Evolutionary conservation across 2,329 filamentous ascomycete genomes (phyloP).

Genomic region (Whalleya microplaca): DNA sequence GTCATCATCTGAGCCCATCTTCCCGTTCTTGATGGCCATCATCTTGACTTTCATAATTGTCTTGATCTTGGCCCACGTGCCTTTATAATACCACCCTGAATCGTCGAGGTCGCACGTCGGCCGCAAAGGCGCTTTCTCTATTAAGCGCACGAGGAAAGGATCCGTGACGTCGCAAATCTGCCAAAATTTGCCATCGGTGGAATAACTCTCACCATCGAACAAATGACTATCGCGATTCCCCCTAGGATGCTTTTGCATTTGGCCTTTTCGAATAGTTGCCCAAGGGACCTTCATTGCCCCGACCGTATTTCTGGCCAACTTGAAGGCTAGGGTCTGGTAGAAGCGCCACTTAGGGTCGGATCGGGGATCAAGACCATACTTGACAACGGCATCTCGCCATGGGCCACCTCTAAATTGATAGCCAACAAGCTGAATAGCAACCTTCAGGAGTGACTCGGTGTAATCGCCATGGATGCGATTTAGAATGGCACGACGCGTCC

Average conservation of each 20-base stretch:
- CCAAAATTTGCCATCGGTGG: slow-evolving; percentile 86
- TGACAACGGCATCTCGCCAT: slow-evolving; percentile 86
- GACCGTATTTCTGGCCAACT: slow-evolving; percentile 60
- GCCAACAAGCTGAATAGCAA: slow-evolving; percentile 80
- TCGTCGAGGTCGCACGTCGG: slow-evolving; percentile 59
- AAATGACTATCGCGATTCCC: slow-evolving; percentile 64
- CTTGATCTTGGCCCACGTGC: slow-evolving; percentile 81
- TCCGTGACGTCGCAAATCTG: slow-evolving; percentile 93
- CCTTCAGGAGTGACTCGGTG: slow-evolving; percentile 65
- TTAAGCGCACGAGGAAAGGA: slow-evolving; percentile 68
- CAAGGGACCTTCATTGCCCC: slow-evolving; percentile 52
- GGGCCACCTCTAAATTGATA: slow-evolving; percentile 94
- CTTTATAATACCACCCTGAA: slow-evolving; percentile 85
- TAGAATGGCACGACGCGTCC: slow-evolving; percentile 80
- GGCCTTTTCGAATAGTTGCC: slow-evolving; percentile 52
- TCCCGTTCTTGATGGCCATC: slow-evolving; percentile 63
- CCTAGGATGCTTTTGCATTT: slow-evolving; percentile 44
- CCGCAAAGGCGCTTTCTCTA: slow-evolving; percentile 66
- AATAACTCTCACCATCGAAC: slow-evolving; percentile 79
- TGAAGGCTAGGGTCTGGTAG: slow-evolving; percentile 91
- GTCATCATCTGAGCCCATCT: slow-evolving; percentile 52
- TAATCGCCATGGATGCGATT: slow-evolving; percentile 66
- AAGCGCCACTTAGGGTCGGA: slow-evolving; percentile 73
- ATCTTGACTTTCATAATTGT: slow-evolving; percentile 89
- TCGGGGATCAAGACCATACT: slow-evolving; percentile 85